These are phyloP conservation scores for Plantago elongata DNA, from an alignment of 257 asterid genomes.

Conservation along the genomic window DNA sequence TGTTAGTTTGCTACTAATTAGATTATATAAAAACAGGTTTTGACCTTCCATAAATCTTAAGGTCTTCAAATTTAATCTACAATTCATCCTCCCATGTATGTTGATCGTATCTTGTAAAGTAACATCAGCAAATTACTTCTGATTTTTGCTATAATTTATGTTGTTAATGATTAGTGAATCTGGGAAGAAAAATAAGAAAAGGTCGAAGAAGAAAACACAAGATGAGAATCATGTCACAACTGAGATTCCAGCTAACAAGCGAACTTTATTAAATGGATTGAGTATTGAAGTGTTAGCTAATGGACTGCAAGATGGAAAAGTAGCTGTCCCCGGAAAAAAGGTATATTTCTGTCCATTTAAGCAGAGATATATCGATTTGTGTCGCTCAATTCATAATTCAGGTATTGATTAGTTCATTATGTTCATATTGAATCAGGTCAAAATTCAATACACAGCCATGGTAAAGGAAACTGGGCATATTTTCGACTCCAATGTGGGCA, in stretches of 20 bases:
- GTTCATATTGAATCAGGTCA: slow-evolving; percentile 44
- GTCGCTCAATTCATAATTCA: background rate
- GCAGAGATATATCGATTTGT: background rate
- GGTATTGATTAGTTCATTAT: background rate
- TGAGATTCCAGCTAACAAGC: slow-evolving; percentile 22
- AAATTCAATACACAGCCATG: slow-evolving; percentile 54
- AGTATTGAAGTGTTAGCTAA: slow-evolving; percentile 57
- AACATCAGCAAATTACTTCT: slow-evolving; percentile 1
- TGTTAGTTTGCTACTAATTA: no score
- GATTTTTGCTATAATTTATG: slow-evolving; percentile 11
- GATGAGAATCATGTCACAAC: slow-evolving; percentile 26
- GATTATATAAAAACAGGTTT: background rate
- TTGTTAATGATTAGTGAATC: slow-evolving; percentile 29
- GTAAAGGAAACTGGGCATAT: slow-evolving; percentile 55
- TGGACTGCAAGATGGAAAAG: slow-evolving; percentile 62
- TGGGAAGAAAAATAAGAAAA: slow-evolving; percentile 39
- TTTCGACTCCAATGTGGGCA: slow-evolving; percentile 51
- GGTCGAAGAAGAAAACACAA: slow-evolving; percentile 42
- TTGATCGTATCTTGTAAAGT: background rate
- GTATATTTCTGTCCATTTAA: slow-evolving; percentile 28
- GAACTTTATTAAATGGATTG: slow-evolving; percentile 71
- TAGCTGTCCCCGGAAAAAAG: slow-evolving; percentile 63
- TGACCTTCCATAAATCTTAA: background rate
- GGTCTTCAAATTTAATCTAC: background rate
- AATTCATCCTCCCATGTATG: background rate